Conservation (phyloP, 345 rosid species). For the Salix caprea region DNA sequence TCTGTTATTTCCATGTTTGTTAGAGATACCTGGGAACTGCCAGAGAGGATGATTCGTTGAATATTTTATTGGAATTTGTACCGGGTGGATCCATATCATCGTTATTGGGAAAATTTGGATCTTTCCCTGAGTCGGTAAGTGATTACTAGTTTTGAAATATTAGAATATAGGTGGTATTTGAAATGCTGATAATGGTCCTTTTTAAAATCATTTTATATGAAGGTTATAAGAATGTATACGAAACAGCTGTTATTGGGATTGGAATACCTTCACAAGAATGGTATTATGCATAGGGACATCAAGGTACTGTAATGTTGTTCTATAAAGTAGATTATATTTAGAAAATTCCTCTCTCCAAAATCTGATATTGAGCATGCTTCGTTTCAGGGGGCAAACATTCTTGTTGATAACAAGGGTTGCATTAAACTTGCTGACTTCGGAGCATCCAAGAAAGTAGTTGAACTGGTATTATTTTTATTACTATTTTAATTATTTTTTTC, state of each 20-base stretch:
- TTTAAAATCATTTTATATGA: constrained; percentile 10
- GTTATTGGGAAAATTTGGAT: constrained; percentile 30
- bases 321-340: neutral
- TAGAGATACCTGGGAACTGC: constrained; percentile 36
- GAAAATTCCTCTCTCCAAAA: neutral
- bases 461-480: constrained; percentile 16
- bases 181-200: neutral
- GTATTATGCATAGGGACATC: constrained; percentile 33
- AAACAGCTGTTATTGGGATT: constrained; percentile 29
- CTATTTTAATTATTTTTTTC: neutral
- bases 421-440: constrained; percentile 38
- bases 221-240: constrained; percentile 34
- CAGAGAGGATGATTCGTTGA: constrained; percentile 32
- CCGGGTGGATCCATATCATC: constrained; percentile 37
- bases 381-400: constrained; percentile 33
- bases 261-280: constrained; percentile 30
- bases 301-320: constrained; percentile 11
- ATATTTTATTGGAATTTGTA: constrained; percentile 33
- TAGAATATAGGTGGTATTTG: neutral
- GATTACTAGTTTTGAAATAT: constrained; percentile 4
- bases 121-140: constrained; percentile 38
- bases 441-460: constrained; percentile 37
- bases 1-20: neutral
- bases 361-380: constrained; percentile 12
- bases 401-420: constrained; percentile 37